Evolutionary conservation across 352 stramenopile genomes (phyloP).

Genomic region (Phytophthora vignae): DNA sequence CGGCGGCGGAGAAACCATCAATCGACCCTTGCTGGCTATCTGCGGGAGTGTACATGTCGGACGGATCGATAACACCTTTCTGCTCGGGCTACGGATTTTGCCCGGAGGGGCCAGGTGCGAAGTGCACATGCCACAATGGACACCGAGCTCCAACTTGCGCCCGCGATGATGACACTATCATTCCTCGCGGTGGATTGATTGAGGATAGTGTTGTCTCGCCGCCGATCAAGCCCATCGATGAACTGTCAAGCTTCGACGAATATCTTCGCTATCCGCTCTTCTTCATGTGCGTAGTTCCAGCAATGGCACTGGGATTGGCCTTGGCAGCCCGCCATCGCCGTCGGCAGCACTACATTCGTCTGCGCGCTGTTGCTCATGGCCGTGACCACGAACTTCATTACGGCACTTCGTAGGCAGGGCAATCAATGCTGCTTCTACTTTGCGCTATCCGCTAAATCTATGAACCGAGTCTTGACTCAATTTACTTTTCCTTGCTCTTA

Average conservation of each 20-base stretch:
- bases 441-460: neutral
- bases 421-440: neutral
- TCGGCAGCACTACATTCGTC: slow-evolving; percentile 18
- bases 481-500: too few relatives aligned
- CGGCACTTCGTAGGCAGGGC: slow-evolving; percentile 26
- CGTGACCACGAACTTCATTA: slow-evolving; percentile 19
- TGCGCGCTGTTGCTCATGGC: neutral
- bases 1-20: slow-evolving; percentile 44
- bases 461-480: neutral
- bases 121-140: slow-evolving; percentile 63
- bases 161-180: slow-evolving; percentile 50
- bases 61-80: slow-evolving; percentile 70
- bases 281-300: slow-evolving; percentile 36
- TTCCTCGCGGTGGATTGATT: slow-evolving; percentile 27
- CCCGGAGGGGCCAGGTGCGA: slow-evolving; percentile 64
- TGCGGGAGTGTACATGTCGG: slow-evolving; percentile 54
- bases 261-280: slow-evolving; percentile 34
- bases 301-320: slow-evolving; percentile 27
- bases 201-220: slow-evolving; percentile 1
- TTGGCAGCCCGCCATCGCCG: slow-evolving; percentile 24
- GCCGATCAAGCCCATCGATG: slow-evolving; percentile 8
- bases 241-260: slow-evolving; percentile 1
- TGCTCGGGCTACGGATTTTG: slow-evolving; percentile 80
- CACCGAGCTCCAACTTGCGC: slow-evolving; percentile 48
- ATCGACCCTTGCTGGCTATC: slow-evolving; percentile 88